Evolutionary conservation across 2,329 filamentous ascomycete species (phyloP).

Genomic region (Paracamarosporium sp.): DNA sequence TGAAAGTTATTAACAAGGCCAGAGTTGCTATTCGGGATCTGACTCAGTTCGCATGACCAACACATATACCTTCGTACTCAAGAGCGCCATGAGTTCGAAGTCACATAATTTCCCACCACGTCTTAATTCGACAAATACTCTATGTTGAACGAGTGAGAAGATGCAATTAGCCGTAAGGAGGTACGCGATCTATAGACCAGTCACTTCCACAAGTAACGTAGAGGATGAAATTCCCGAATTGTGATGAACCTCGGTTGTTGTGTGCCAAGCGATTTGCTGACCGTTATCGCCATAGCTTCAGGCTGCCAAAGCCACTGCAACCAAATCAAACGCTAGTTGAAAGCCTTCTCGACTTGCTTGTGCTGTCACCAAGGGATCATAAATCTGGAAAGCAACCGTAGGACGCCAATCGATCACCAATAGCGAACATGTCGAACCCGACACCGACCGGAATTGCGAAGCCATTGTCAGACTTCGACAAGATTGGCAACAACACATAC

Average conservation of each 20-base stretch:
- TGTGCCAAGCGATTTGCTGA: neutral
- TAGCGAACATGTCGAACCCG: neutral
- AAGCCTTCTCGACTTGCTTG: neutral
- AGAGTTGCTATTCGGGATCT: neutral
- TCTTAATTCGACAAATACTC: no score
- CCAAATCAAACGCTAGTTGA: neutral
- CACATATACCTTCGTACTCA: no score
- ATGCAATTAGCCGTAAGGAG: no score
- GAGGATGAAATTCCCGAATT: neutral
- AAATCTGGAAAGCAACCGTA: neutral
- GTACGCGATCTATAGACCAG: no score
- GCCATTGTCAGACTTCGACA: slow-evolving; percentile 38
- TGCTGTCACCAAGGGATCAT: neutral
- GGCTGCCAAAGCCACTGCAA: neutral
- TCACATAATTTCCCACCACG: no score
- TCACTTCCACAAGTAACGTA: no score
- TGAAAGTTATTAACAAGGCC: neutral
- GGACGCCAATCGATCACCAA: neutral
- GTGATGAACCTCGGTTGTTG: neutral
- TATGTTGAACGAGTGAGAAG: no score
- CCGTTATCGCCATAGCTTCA: neutral
- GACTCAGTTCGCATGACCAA: neutral
- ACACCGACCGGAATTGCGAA: slow-evolving; percentile 8
- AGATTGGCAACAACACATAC: slow-evolving; percentile 43
- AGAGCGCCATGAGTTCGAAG: no score